A percentile compares a stretch with the other conserved stretches of the same genome.
Conservation (phyloP, 1,139 yeast species). For the Geotrichum restrictum region DNA sequence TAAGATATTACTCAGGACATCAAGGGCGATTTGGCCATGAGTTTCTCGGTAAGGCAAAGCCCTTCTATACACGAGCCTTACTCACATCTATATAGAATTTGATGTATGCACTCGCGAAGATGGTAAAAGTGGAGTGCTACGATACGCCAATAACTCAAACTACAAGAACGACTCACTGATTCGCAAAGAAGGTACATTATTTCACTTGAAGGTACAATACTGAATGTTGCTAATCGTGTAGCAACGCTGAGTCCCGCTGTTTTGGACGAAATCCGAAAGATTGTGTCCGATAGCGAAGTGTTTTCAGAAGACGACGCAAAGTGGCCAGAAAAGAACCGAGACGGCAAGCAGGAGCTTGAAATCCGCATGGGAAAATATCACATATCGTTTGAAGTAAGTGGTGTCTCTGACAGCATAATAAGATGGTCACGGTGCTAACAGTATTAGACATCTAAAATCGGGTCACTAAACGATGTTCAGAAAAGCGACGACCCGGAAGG, state of each 20-base stretch:
- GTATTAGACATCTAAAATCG: slow-evolving; percentile 40
- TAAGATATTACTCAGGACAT: slow-evolving; percentile 46
- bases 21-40: slow-evolving; percentile 48
- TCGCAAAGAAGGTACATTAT: slow-evolving; percentile 34
- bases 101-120: slow-evolving; percentile 39
- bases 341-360: slow-evolving; percentile 47
- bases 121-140: slow-evolving; percentile 39
- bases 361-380: slow-evolving; percentile 41
- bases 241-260: slow-evolving; percentile 41
- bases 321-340: slow-evolving; percentile 45
- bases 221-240: slow-evolving; percentile 9
- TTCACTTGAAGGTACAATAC: background rate
- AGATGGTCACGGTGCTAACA: background rate
- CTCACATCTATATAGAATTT: slow-evolving; percentile 35
- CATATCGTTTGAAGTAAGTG: slow-evolving; percentile 39
- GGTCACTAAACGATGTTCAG: slow-evolving; percentile 43
- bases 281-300: slow-evolving; percentile 43
- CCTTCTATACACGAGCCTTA: background rate
- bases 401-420: background rate
- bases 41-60: slow-evolving; percentile 36
- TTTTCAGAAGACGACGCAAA: slow-evolving; percentile 42
- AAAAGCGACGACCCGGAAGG: slow-evolving; percentile 46
- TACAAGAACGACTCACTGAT: slow-evolving; percentile 46
- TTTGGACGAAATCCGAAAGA: slow-evolving; percentile 37
- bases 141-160: slow-evolving; percentile 48